These are phyloP conservation scores for Globisporangium orthogonon DNA, from an alignment of 352 stramenopile genomes.

Conservation along the genomic window DNA sequence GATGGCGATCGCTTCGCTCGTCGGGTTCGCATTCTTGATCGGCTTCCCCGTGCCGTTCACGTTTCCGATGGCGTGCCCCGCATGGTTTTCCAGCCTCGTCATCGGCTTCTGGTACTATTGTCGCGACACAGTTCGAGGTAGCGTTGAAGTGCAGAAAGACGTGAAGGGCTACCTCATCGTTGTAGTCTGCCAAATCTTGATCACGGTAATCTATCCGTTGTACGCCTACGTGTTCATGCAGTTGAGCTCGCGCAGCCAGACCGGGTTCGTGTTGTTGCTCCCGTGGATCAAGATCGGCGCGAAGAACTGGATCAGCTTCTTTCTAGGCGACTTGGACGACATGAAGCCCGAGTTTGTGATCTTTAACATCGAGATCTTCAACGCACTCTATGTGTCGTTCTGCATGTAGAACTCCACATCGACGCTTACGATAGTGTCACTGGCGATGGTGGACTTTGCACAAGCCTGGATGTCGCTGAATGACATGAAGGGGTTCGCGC, in stretches of 20 bases:
- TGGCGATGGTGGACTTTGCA: conserved; percentile 27
- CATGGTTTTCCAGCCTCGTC: conserved; percentile 6
- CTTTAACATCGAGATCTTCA: conserved; percentile 52
- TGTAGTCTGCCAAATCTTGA: conserved; percentile 8
- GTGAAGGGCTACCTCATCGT: not conserved
- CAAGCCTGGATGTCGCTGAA: conserved; percentile 28
- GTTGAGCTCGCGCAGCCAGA: conserved; percentile 7
- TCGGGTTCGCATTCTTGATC: not conserved
- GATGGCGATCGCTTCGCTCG: not conserved
- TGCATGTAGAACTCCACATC: conserved; percentile 29
- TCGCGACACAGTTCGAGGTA: conserved; percentile 6
- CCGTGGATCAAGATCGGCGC: conserved; percentile 20
- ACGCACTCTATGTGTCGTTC: conserved; percentile 36
- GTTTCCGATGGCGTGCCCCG: not conserved
- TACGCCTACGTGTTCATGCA: conserved; percentile 25
- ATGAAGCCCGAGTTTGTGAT: conserved; percentile 36
- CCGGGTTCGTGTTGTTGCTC: conserved; percentile 20
- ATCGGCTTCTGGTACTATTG: not conserved
- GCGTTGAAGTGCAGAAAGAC: conserved; percentile 6
- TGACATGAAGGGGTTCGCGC: conserved; percentile 16
- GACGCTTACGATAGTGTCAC: conserved; percentile 13
- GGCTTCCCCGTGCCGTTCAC: conserved; percentile 30
- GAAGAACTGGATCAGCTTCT: conserved; percentile 9
- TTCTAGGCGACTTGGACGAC: conserved; percentile 12
- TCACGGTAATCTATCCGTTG: conserved; percentile 21